A percentile compares a stretch with the other conserved stretches of the same genome.
Conservation (phyloP, 306 rosid genomes). For the Lablab purpureus region DNA sequence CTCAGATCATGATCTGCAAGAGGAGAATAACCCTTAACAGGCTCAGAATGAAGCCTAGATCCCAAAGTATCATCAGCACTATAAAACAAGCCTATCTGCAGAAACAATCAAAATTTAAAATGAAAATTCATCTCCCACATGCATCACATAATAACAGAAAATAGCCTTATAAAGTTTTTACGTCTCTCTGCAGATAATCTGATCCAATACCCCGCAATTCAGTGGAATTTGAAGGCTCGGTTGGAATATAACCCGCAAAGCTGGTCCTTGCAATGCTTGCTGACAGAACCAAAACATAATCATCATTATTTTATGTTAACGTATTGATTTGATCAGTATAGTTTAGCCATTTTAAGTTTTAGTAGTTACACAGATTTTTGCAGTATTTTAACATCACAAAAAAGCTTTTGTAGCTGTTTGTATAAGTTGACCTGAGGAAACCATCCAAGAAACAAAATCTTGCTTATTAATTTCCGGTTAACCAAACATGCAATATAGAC, state of each 20-base stretch:
- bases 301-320: background rate
- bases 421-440: too few species aligned
- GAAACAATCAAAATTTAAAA: slow-evolving; percentile 14
- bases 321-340: background rate
- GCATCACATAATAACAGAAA: slow-evolving; percentile 8
- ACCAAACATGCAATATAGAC: background rate
- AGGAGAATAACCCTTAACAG: slow-evolving; percentile 53
- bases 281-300: slow-evolving; percentile 45
- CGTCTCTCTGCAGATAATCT: slow-evolving; percentile 59
- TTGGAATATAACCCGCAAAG: slow-evolving; percentile 59
- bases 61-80: slow-evolving; percentile 51
- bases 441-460: too few species aligned
- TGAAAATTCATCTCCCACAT: background rate
- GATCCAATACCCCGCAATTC: slow-evolving; percentile 53
- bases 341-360: background rate
- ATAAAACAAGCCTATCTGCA: slow-evolving; percentile 60
- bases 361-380: background rate
- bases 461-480: too few species aligned
- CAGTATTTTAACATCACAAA: background rate
- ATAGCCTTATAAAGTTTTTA: slow-evolving; percentile 31
- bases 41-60: slow-evolving; percentile 52
- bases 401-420: background rate
- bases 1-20: slow-evolving; percentile 46
- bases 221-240: slow-evolving; percentile 51
- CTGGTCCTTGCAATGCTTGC: slow-evolving; percentile 55